These are phyloP conservation scores for Ophioceras dolichostomum DNA, from an alignment of 2,329 filamentous ascomycete species.

Conservation along the genomic window DNA sequence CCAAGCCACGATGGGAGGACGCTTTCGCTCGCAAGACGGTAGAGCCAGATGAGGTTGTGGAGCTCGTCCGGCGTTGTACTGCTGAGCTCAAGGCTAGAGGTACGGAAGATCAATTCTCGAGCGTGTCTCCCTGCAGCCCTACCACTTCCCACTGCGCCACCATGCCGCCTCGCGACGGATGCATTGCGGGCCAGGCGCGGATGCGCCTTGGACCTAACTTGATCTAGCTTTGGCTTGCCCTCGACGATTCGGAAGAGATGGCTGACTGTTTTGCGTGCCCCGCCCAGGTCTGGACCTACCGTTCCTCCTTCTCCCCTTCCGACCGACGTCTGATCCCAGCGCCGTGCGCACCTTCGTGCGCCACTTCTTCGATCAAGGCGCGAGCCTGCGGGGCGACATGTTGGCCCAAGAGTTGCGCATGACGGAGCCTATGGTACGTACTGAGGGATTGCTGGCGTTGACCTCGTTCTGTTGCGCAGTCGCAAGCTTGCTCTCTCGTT, in stretches of 20 bases:
- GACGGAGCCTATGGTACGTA: slow-evolving; percentile 79
- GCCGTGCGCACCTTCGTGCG: slow-evolving; percentile 85
- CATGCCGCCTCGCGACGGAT: slow-evolving; percentile 10
- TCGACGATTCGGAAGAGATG: too few relatives aligned
- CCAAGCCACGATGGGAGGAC: slow-evolving; percentile 75
- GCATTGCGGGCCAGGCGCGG: too few relatives aligned
- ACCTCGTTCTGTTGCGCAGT: too few relatives aligned
- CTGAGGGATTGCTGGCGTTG: too few relatives aligned
- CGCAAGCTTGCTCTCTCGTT: too few relatives aligned
- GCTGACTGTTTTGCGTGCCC: too few relatives aligned
- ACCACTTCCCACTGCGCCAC: too few relatives aligned
- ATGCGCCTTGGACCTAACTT: not conserved
- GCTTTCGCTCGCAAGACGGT: slow-evolving; percentile 75
- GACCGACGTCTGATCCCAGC: slow-evolving; percentile 83
- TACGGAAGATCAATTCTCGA: slow-evolving; percentile 38
- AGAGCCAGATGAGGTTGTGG: slow-evolving; percentile 81
- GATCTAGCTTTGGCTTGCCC: not conserved
- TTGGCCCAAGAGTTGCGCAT: slow-evolving; percentile 81
- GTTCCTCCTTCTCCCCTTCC: slow-evolving; percentile 87
- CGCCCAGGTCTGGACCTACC: slow-evolving; percentile 69
- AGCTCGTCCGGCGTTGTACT: slow-evolving; percentile 74
- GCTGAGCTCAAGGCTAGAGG: slow-evolving; percentile 89
- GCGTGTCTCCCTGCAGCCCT: too few relatives aligned
- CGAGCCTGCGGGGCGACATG: slow-evolving; percentile 53
- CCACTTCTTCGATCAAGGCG: slow-evolving; percentile 71